These are phyloP conservation scores for Pharus latifolius DNA, from an alignment of 176 grass and related monocot genomes.

Conservation along the genomic window DNA sequence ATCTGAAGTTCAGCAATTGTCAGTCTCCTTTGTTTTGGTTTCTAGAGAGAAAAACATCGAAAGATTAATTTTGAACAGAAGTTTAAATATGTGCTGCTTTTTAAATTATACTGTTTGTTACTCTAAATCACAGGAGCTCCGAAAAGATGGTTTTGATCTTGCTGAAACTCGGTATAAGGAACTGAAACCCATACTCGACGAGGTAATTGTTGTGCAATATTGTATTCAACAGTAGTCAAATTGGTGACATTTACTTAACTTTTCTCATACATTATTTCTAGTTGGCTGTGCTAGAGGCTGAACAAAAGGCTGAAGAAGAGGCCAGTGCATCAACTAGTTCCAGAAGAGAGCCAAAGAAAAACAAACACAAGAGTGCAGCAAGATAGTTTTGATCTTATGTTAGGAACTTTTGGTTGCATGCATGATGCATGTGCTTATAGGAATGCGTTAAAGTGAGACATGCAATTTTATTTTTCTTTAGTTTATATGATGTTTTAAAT, in stretches of 20 bases:
- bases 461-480: no score
- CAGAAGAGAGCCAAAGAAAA: slow-evolving; percentile 62
- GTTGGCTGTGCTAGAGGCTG: slow-evolving; percentile 78
- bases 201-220: slow-evolving; percentile 27
- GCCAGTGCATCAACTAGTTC: slow-evolving; percentile 45
- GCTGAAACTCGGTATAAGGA: slow-evolving; percentile 81
- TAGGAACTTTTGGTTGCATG: no score
- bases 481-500: no score
- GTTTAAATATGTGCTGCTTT: no score
- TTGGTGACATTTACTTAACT: not conserved
- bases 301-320: slow-evolving; percentile 93
- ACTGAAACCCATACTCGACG: slow-evolving; percentile 91
- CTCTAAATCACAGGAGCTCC: slow-evolving; percentile 54
- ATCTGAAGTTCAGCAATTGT: not conserved
- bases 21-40: not conserved
- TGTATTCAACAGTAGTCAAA: not conserved
- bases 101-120: no score
- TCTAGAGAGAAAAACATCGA: no score
- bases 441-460: no score
- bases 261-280: slow-evolving; percentile 13
- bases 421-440: no score
- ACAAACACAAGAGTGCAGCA: slow-evolving; percentile 41
- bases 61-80: no score
- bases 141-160: slow-evolving; percentile 96
- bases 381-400: slow-evolving; percentile 31